These are phyloP conservation scores for Pleurostoma richardsiae DNA, from an alignment of 2,329 filamentous ascomycete species.

Conservation along the genomic window DNA sequence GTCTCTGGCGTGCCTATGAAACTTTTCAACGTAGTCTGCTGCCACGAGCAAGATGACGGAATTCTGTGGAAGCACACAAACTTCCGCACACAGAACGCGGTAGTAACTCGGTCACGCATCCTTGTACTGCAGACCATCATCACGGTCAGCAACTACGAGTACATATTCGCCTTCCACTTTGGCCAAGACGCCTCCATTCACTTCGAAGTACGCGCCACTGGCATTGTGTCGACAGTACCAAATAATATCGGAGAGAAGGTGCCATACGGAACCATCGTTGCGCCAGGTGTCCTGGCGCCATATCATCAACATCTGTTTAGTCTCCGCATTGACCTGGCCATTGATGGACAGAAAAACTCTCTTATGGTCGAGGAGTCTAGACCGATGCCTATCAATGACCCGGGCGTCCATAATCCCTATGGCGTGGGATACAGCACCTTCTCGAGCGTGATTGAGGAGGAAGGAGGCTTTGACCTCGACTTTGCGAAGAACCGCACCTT, in stretches of 20 bases:
- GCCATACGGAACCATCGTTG: constrained; percentile 31
- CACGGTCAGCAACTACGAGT: constrained; percentile 56
- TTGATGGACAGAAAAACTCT: constrained; percentile 49
- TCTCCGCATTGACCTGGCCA: constrained; percentile 47
- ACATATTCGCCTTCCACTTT: constrained; percentile 30
- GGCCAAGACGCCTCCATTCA: constrained; percentile 37
- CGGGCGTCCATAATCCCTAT: neutral
- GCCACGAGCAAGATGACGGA: constrained; percentile 53
- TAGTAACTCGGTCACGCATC: constrained; percentile 43
- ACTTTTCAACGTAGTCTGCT: constrained; percentile 44
- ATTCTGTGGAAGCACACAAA: constrained; percentile 55
- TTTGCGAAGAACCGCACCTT: constrained; percentile 1
- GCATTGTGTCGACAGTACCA: constrained; percentile 40
- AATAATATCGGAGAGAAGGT: constrained; percentile 34
- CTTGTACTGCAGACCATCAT: constrained; percentile 51
- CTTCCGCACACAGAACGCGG: constrained; percentile 44
- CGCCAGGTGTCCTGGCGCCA: constrained; percentile 46
- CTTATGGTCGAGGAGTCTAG: constrained; percentile 47
- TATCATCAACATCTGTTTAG: constrained; percentile 56
- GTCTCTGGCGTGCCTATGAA: constrained; percentile 38
- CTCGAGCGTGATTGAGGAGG: neutral
- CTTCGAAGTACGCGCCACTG: constrained; percentile 17
- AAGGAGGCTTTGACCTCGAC: constrained; percentile 1
- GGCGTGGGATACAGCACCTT: constrained; percentile 1
- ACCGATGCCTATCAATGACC: constrained; percentile 3